Evolutionary conservation across 441 rosid genomes (phyloP).

Genomic region (Metrosideros polymorpha): DNA sequence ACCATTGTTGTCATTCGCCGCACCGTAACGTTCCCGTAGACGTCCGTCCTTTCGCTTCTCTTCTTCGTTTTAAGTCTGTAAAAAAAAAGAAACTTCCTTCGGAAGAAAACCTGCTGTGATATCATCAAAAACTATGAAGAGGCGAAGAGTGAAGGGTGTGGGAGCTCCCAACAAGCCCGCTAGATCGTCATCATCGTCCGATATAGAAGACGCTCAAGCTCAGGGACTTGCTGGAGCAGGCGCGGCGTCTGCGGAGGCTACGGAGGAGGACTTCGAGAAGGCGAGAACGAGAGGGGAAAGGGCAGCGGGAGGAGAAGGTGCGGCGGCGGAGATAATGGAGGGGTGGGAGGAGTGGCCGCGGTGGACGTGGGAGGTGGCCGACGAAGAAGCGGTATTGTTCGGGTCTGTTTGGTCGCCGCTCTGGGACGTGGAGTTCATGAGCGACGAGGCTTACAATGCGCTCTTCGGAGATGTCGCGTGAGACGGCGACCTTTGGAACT

Average conservation of each 20-base stretch:
- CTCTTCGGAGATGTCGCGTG: conserved; percentile 47
- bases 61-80: background rate
- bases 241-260: background rate
- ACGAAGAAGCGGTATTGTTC: conserved; percentile 54
- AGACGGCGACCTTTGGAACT: conserved; percentile 66
- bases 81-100: background rate
- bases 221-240: background rate
- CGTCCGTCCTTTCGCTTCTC: conserved; percentile 7
- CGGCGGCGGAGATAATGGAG: conserved; percentile 10
- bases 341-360: conserved; percentile 19
- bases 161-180: background rate
- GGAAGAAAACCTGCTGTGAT: background rate
- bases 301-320: conserved; percentile 3
- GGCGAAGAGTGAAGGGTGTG: conserved; percentile 16
- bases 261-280: background rate
- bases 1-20: background rate
- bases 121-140: conserved; percentile 23
- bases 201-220: background rate
- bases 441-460: conserved; percentile 23
- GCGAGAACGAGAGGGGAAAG: conserved; percentile 13
- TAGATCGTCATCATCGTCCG: background rate
- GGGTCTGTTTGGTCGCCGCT: conserved; percentile 44
- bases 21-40: background rate
- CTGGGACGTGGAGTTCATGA: conserved; percentile 52
- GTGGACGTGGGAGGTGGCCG: conserved; percentile 14